These are phyloP conservation scores for Sporormia fimetaria DNA, from an alignment of 495 filamentous ascomycete genomes.

Conservation along the genomic window DNA sequence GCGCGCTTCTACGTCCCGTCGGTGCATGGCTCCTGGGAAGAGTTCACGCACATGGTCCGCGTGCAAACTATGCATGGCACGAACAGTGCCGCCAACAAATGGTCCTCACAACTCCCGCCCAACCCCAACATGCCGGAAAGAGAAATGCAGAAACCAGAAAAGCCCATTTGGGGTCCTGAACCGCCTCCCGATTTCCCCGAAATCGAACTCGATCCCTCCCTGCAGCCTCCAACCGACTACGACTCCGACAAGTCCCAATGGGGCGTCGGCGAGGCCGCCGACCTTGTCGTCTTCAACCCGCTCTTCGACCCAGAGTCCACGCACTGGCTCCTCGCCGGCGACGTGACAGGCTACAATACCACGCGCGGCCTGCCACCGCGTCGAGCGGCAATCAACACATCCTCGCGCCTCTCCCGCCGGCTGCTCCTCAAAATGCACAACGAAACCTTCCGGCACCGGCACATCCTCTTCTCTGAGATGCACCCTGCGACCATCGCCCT, in stretches of 20 bases:
- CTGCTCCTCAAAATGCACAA: slow-evolving; percentile 81
- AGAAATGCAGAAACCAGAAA: slow-evolving; percentile 47
- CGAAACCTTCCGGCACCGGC: slow-evolving; percentile 67
- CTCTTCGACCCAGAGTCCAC: slow-evolving; percentile 85
- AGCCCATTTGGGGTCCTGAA: slow-evolving; percentile 76
- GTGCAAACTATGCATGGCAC: slow-evolving; percentile 80
- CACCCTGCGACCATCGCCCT: slow-evolving; percentile 78
- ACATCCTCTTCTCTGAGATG: slow-evolving; percentile 94
- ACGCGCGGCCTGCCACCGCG: slow-evolving; percentile 58
- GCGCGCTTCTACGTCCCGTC: slow-evolving; percentile 82
- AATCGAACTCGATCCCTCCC: slow-evolving; percentile 57
- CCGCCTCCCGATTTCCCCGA: slow-evolving; percentile 48
- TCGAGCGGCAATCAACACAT: slow-evolving; percentile 78
- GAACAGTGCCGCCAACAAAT: slow-evolving; percentile 44
- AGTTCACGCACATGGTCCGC: slow-evolving; percentile 85
- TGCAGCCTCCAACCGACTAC: slow-evolving; percentile 55
- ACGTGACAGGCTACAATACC: slow-evolving; percentile 81
- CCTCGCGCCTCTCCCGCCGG: slow-evolving; percentile 67
- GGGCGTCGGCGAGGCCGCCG: slow-evolving; percentile 88
- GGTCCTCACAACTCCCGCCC: slow-evolving; percentile 19
- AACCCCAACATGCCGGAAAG: slow-evolving; percentile 20
- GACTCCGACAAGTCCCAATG: slow-evolving; percentile 73
- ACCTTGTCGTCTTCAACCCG: slow-evolving; percentile 87
- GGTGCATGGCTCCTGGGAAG: slow-evolving; percentile 81
- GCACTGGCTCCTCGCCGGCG: slow-evolving; percentile 74